phyloP scores from a whole-genome alignment of 75 land plant species.

The Pseudotsuga menziesii region DNA sequence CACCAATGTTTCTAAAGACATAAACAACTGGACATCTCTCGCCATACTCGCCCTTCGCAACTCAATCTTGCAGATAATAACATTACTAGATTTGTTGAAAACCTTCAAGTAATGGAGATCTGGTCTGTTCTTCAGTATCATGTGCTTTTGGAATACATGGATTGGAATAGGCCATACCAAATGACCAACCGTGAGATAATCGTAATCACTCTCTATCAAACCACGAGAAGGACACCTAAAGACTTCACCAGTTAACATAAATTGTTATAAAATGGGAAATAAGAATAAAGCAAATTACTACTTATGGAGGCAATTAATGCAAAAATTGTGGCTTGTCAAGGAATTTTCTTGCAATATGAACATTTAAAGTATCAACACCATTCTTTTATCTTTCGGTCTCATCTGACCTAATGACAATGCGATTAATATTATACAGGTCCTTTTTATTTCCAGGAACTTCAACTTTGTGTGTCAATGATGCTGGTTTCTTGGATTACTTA shows the following conservation, averaged over 20 bases:
- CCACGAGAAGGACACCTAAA: no score
- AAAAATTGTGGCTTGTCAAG: slow-evolving; percentile 11
- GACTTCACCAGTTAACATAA: slow-evolving; percentile 21
- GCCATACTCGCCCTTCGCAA: slow-evolving; percentile 22
- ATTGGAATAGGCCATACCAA: no score
- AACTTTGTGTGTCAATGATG: slow-evolving; percentile 17
- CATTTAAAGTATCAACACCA: slow-evolving; percentile 11
- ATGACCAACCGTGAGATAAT: no score
- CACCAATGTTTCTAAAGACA: slow-evolving; percentile 23
- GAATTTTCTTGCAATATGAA: slow-evolving; percentile 22
- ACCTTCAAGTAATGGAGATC: no score
- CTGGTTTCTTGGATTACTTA: slow-evolving; percentile 17
- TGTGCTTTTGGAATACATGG: no score
- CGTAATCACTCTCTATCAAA: no score
- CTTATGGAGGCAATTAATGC: slow-evolving; percentile 10
- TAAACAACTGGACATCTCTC: slow-evolving; percentile 22
- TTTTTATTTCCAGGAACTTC: slow-evolving; percentile 16
- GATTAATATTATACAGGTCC: slow-evolving; percentile 14
- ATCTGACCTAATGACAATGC: slow-evolving; percentile 1
- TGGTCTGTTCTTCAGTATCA: no score
- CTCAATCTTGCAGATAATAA: no score
- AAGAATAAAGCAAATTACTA: slow-evolving; percentile 15
- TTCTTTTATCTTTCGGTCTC: slow-evolving; percentile 14
- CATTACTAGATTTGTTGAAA: no score
- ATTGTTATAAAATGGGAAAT: background rate